phyloP scores from a whole-genome alignment of 2,329 filamentous ascomycete species.

The Rutstroemia sp. region DNA sequence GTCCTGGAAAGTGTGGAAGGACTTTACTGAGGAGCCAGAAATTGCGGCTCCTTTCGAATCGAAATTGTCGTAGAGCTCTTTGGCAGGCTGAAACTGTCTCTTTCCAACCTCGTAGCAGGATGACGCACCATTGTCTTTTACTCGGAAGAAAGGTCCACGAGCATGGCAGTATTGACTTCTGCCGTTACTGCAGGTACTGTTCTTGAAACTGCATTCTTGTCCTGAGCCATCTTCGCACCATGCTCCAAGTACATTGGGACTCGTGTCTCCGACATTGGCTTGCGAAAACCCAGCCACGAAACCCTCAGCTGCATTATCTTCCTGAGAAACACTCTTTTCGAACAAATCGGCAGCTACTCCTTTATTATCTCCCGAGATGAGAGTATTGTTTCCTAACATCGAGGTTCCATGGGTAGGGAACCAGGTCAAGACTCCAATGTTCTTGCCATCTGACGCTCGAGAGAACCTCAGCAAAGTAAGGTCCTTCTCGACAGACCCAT shows the following conservation, averaged over 20 bases:
- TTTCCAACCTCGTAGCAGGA: slow-evolving; percentile 71
- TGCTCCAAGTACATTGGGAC: slow-evolving; percentile 79
- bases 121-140: slow-evolving; percentile 62
- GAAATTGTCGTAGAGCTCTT: slow-evolving; percentile 50
- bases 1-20: slow-evolving; percentile 80
- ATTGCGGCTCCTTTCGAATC: slow-evolving; percentile 38
- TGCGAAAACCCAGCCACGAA: slow-evolving; percentile 93
- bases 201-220: slow-evolving; percentile 63
- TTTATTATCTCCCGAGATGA: slow-evolving; percentile 93
- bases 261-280: slow-evolving; percentile 84
- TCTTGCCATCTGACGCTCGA: slow-evolving; percentile 65
- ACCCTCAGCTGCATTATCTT: slow-evolving; percentile 48
- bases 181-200: slow-evolving; percentile 73
- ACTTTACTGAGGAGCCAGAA: slow-evolving; percentile 60
- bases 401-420: slow-evolving; percentile 90
- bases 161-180: slow-evolving; percentile 66
- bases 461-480: slow-evolving; percentile 76
- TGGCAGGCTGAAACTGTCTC: slow-evolving; percentile 60
- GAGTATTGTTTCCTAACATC: slow-evolving; percentile 83
- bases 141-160: slow-evolving; percentile 61
- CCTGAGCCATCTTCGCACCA: slow-evolving; percentile 83
- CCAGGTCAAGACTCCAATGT: slow-evolving; percentile 79
- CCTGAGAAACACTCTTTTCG: slow-evolving; percentile 58
- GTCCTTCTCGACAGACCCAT: slow-evolving; percentile 60
- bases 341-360: slow-evolving; percentile 83